Conservation (phyloP, 2,329 filamentous ascomycete genomes). For the Botrytis galanthina region DNA sequence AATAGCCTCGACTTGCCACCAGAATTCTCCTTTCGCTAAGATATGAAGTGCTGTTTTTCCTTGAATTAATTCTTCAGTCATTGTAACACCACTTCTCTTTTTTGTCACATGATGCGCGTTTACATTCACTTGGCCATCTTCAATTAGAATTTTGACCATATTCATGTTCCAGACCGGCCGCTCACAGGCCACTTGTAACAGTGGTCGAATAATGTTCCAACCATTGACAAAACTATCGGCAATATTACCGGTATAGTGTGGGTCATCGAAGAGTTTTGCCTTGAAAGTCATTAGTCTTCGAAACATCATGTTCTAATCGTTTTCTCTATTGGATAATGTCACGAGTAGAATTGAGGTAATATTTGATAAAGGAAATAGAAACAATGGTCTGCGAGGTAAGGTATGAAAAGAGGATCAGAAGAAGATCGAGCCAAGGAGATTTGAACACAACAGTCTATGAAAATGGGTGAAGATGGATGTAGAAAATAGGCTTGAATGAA, state of each 20-base stretch:
- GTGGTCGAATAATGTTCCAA: neutral
- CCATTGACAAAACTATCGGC: neutral
- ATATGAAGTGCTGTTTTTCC: slow-evolving; percentile 23
- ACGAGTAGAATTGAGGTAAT: neutral
- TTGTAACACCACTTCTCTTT: neutral
- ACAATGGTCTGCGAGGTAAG: too few relatives aligned
- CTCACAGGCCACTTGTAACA: slow-evolving; percentile 7
- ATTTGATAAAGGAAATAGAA: too few relatives aligned
- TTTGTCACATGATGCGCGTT: slow-evolving; percentile 24
- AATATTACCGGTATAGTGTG: neutral
- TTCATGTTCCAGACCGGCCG: slow-evolving; percentile 39
- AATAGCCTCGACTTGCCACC: slow-evolving; percentile 26
- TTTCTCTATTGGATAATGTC: neutral
- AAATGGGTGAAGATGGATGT: neutral
- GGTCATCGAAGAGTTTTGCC: slow-evolving; percentile 18
- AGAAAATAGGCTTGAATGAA: neutral
- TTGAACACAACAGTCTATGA: too few relatives aligned
- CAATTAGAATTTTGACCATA: slow-evolving; percentile 40
- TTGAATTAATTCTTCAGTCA: neutral
- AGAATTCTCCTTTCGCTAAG: slow-evolving; percentile 16
- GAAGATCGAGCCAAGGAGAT: neutral
- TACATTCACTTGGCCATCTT: slow-evolving; percentile 39
- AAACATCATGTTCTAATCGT: neutral
- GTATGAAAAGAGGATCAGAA: neutral
- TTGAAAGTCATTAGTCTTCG: neutral